phyloP scores from a whole-genome alignment of 2,329 filamentous ascomycete genomes.

The Cryphonectria parasitica region DNA sequence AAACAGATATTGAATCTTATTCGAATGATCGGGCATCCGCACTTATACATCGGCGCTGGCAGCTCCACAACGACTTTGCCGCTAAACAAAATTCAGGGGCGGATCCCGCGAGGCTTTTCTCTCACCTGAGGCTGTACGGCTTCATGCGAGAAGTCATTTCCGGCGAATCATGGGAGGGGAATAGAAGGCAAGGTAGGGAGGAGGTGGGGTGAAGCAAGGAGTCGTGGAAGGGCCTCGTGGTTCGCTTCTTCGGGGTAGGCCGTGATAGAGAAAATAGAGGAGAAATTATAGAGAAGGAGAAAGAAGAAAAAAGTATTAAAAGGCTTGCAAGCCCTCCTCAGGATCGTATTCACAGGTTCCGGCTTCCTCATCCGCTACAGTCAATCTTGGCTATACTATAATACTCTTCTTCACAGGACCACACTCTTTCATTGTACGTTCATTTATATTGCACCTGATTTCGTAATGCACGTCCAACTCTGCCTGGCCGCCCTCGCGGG shows the following conservation, averaged over 20 bases:
- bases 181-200: neutral
- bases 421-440: neutral
- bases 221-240: neutral
- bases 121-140: neutral
- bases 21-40: no score
- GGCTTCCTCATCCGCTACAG: neutral
- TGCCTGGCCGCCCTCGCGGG: constrained; percentile 15
- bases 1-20: no score
- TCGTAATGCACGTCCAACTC: constrained; percentile 7
- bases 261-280: neutral
- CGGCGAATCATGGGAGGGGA: neutral
- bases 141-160: neutral
- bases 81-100: neutral
- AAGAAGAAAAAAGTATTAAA: neutral
- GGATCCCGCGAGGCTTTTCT: neutral
- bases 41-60: neutral
- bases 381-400: neutral
- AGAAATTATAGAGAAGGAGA: neutral
- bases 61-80: neutral
- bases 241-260: neutral
- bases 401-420: neutral
- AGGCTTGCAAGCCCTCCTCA: neutral
- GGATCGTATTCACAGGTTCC: neutral
- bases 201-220: neutral
- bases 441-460: neutral